Base-by-base conservation (phyloP, 2,329 filamentous ascomycete species). In the Pestalotiopsis sp. region DNA sequence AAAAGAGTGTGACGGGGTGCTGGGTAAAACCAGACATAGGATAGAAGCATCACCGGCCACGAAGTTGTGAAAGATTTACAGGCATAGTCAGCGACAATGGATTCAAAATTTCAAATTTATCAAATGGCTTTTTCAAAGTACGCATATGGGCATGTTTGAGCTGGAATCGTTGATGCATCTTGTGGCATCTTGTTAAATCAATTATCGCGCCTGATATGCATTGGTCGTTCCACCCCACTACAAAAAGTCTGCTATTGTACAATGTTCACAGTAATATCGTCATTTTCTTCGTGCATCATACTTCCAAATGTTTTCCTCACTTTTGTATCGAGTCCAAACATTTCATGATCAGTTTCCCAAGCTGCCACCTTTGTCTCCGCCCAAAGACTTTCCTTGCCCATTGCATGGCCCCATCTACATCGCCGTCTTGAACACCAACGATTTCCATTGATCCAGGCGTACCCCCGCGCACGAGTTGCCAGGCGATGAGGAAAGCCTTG, bases 331-430 rank as follows among this genome's bases (percentile, higher is more conserved):
- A 27, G 13, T 63, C 60, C 31, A 63, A 20, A 20, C 60, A 63
- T 14, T 23, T 36, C 36, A 63, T 36, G 12, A 63, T 63, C 20
- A 63, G 4, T 14, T 63, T 63, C 11, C 60, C 60, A 1, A 63
- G 14, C 60, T 63, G 60, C 60, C 60, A 63, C 5, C 60, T 25
- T 36, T 41, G 60, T 23, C 60, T 63, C 14, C 60, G 60, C 6
- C 12, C 25, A 12, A 63, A 63, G 6, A 63, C 60, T n/a, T 63
- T 40, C 36, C 60, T 63, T 41, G 60, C 60, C 60, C 60, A 63
- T 23, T 12, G 17, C 60, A 63, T 20, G 4, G 60, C 60, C 7
- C 31, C 60, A 5, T 63, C 27, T 7, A 41, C 60, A 41, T 63
- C 60, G 5, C 60, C 60, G 20, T 63, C 60, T n/a, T 38, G 60